Evolutionary conservation across 176 grass and related monocot genomes (phyloP), one percentile per base, ranked within the genome.

Genomic region (Zizania latifolia): DNA sequence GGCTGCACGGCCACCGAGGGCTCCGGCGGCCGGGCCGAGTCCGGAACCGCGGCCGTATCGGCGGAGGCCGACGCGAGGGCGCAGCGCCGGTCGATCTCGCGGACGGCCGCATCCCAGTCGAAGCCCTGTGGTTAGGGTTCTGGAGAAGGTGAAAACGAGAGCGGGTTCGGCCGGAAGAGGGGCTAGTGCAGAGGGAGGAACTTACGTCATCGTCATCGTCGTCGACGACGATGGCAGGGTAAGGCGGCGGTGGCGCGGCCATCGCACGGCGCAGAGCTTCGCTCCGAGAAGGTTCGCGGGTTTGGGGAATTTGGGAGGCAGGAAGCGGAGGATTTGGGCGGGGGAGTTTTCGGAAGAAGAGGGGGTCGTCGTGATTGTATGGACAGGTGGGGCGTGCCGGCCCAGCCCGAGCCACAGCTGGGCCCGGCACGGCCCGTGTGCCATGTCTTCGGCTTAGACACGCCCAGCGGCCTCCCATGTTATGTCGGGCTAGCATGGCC

Each of bases 31-130:
- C 45, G 40, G 15, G 58, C 35, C 14, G 74, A 14, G 10, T 43
- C 56, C 5, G 70, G 39, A 19, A 13, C 32, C 30, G 79, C 22
- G 10, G 68, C 23, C 53, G 36, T 30, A 36, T 36, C 34, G 34
- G 44, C 44, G 13, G 90, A 74, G 14, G 77, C 36, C 3, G 83
- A 77, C 7, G 84, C 78, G 12, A 72, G 30, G 35, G 77, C 71
- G 75, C 83, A 91, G 28, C 78, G 83, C 32, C 46, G 35, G 62
- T 93, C 90, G 43, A 91, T 90, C 77, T 93, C 90, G 27, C 33
- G 70, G 36, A 77, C 88, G 54, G 88, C 90, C 55, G 90, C 90
- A 15, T 97, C 90, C 90, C 94, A 97, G 30, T 93, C 94, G 82
- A 93, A 86, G 57, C 68, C 86, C 85, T 90, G 74, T 36, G 60